Conservation (phyloP, 2,329 filamentous ascomycete species). For the Ceratocystiopsis minuta region DNA sequence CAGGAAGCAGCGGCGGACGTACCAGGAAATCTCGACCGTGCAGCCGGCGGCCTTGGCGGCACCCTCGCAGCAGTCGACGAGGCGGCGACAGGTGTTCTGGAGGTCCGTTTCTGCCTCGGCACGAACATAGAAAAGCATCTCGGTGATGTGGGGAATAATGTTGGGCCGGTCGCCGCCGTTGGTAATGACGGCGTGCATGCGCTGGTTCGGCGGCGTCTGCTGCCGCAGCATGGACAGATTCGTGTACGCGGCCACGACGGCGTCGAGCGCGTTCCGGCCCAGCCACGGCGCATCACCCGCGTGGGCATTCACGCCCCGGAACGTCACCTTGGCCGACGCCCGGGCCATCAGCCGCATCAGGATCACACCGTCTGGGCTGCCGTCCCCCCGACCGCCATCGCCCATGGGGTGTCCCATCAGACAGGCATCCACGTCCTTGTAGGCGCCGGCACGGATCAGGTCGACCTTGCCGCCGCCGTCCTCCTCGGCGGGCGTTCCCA, state of each 20-base stretch:
- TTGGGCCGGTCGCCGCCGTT: constrained; percentile 17
- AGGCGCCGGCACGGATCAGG: constrained; percentile 23
- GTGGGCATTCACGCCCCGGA: constrained; percentile 24
- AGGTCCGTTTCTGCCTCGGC: constrained; percentile 19
- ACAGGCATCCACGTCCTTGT: constrained; percentile 17
- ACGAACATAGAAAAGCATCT: constrained; percentile 25
- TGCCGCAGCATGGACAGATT: constrained; percentile 24
- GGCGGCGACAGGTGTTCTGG: constrained; percentile 9
- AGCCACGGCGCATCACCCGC: constrained; percentile 27
- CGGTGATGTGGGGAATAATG: constrained; percentile 21
- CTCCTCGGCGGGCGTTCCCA: constrained; percentile 27
- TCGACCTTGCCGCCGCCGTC: constrained; percentile 24
- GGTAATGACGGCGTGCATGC: constrained; percentile 30
- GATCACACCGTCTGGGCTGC: constrained; percentile 5
- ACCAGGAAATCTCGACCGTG: constrained; percentile 7
- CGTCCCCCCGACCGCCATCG: background rate
- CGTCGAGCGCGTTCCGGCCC: constrained; percentile 30
- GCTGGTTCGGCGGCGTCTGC: constrained; percentile 27
- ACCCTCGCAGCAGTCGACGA: constrained; percentile 16
- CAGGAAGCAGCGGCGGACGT: too few species aligned
- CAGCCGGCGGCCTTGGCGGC: constrained; percentile 19
- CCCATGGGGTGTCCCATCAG: constrained; percentile 21
- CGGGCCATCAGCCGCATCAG: constrained; percentile 8
- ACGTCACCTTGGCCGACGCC: constrained; percentile 16
- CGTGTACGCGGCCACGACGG: constrained; percentile 19